Evolutionary conservation across 805 yeast genomes (phyloP).

Genomic region (Monosporozyma servazzii): DNA sequence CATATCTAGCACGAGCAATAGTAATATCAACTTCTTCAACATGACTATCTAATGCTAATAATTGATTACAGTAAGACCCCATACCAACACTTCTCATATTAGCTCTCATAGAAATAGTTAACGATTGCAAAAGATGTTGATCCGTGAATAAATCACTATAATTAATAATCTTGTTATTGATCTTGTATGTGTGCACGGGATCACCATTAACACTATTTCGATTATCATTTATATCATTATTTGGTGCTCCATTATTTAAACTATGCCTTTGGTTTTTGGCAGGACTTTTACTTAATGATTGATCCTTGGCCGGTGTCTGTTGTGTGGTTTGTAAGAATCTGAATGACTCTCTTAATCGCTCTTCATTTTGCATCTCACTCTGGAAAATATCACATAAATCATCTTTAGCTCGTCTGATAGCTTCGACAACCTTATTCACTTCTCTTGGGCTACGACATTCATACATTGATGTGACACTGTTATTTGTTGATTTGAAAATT

Average conservation of each 20-base stretch:
- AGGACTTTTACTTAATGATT: constrained; percentile 26
- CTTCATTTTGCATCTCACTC: constrained; percentile 38
- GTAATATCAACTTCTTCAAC: constrained; percentile 63
- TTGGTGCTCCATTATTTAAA: constrained; percentile 21
- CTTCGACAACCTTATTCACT: constrained; percentile 38
- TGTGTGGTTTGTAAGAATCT: constrained; percentile 32
- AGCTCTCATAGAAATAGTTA: constrained; percentile 54
- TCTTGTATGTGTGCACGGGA: not conserved
- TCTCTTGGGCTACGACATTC: constrained; percentile 20
- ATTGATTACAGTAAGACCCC: constrained; percentile 34
- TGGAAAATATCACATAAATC: constrained; percentile 49
- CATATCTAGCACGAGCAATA: constrained; percentile 51
- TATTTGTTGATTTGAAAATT: constrained; percentile 10
- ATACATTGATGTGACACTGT: constrained; percentile 9
- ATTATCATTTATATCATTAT: constrained; percentile 1
- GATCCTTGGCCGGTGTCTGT: constrained; percentile 25
- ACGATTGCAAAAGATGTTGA: constrained; percentile 41
- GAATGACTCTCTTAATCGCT: constrained; percentile 37
- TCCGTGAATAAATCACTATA: constrained; percentile 10
- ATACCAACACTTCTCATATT: constrained; percentile 45
- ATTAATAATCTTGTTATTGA: not conserved
- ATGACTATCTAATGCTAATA: constrained; percentile 48
- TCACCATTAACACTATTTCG: constrained; percentile 1
- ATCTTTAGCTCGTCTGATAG: constrained; percentile 52
- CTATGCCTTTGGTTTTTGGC: constrained; percentile 11